Conservation (phyloP, 768 basidiomycete species). For the Mycena kentingensis region DNA sequence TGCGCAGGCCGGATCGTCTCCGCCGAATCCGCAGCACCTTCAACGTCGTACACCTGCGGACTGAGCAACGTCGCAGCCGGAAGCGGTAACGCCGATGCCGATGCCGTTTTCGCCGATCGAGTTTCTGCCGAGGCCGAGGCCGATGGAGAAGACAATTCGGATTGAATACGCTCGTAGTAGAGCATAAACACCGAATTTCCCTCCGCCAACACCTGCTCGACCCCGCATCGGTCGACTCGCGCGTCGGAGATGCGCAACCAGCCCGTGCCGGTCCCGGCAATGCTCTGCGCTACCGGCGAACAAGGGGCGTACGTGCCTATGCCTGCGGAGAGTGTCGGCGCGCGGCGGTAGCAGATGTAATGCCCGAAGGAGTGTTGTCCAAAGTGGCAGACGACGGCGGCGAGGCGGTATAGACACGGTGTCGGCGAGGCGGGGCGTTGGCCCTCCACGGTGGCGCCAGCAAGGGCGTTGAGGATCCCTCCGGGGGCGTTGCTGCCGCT, state of each 20-base stretch:
- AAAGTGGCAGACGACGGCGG: slow-evolving; percentile 89
- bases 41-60: no score
- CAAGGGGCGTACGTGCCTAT: slow-evolving; percentile 28
- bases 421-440: slow-evolving; percentile 56
- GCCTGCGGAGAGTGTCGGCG: slow-evolving; percentile 54
- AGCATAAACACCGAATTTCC: slow-evolving; percentile 86
- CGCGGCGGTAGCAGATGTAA: slow-evolving; percentile 88
- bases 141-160: slow-evolving; percentile 12
- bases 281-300: slow-evolving; percentile 27
- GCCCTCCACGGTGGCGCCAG: not conserved
- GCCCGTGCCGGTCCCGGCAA: slow-evolving; percentile 51
- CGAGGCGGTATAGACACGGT: slow-evolving; percentile 80
- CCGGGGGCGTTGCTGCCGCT: slow-evolving; percentile 48
- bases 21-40: slow-evolving; percentile 1
- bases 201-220: slow-evolving; percentile 73
- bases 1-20: not conserved
- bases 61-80: no score
- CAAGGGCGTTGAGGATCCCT: slow-evolving; percentile 11
- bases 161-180: slow-evolving; percentile 78
- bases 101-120: slow-evolving; percentile 7
- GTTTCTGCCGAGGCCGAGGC: not conserved
- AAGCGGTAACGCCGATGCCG: no score
- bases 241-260: slow-evolving; percentile 94
- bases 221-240: slow-evolving; percentile 70
- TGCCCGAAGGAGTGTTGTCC: slow-evolving; percentile 94